Base-by-base conservation (phyloP, 139 green algal species). In the Micractinium sp. region DNA sequence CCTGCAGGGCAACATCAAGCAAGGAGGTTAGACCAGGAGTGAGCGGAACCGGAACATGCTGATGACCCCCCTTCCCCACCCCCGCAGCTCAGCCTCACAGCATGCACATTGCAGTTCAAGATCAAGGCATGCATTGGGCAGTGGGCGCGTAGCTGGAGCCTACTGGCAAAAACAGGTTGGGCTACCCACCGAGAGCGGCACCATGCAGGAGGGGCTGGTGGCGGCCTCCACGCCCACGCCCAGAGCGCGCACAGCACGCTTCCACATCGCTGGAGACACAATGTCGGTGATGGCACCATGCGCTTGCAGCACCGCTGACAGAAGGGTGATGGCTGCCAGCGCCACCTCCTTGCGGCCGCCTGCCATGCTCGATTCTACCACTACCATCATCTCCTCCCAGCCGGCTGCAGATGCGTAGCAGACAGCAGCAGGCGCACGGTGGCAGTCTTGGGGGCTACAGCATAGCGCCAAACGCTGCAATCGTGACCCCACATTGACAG, bases 371-470 rank as follows among this genome's bases (percentile, higher is more conserved):
- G 92, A 92, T 85, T 96, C 93, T 47, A 94, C 90, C 75, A 98
- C 94, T 90, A 96, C 69, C 91, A 98, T 95, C 60, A 98, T 90
- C 90, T 96, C 89, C 77, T 94, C 92, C 96, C 96, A 98, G 47
- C 91, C 95, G 38, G 93, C 90, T 81, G 85, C 85, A 67, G 5
- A 38, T 33, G 35, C 33, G 33, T 29, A 14, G 20, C 16, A 33
- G 33, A 61, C 33, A 82, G 63, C 63, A 56, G 69, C 69, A 35
- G 27, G 29, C 27, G 69, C 14, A 20, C 22, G 63, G 63, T 73
- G 63, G 7, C 63, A 73, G 7, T 7, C 22, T 25, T 73, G 63
- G 23, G 63, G 63, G 22, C 23, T 25, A 12, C 22, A n/a, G 7
- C 63, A 73, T 73, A 73, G 7, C 47, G 5, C 47, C n/a, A n/a